Conservation (phyloP, 192 early-diverging fungal genomes). For the Umbelopsis ramanniana region DNA sequence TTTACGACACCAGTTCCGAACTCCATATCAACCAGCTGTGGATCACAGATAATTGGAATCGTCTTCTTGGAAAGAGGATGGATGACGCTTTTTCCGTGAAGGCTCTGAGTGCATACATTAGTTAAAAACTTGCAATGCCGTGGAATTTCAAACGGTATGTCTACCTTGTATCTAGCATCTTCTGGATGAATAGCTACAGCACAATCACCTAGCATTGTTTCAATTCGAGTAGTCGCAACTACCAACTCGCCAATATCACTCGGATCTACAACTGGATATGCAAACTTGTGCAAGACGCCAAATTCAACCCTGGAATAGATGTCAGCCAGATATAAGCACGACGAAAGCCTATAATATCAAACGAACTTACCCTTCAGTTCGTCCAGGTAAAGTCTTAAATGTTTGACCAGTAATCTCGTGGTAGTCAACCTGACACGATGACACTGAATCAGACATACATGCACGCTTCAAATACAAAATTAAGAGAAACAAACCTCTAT, state of each 20-base stretch:
- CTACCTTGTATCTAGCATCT: slow-evolving; percentile 82
- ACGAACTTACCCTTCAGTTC: slow-evolving; percentile 60
- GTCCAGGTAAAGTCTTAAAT: slow-evolving; percentile 76
- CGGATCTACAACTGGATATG: slow-evolving; percentile 80
- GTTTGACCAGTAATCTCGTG: slow-evolving; percentile 74
- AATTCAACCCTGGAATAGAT: slow-evolving; percentile 82
- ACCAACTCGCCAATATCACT: slow-evolving; percentile 65
- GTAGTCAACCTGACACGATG: slow-evolving; percentile 70
- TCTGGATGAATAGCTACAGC: slow-evolving; percentile 92
- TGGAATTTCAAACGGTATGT: neutral
- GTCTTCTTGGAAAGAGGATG: slow-evolving; percentile 81
- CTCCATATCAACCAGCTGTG: slow-evolving; percentile 81
- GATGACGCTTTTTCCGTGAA: slow-evolving; percentile 69
- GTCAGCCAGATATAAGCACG: neutral
- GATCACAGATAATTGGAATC: slow-evolving; percentile 87
- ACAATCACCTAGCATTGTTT: slow-evolving; percentile 98
- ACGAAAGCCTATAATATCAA: neutral
- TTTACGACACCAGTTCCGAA: slow-evolving; percentile 98
- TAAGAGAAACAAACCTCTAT: slow-evolving; percentile 69
- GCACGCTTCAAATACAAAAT: neutral
- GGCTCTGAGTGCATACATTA: slow-evolving; percentile 27
- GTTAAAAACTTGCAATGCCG: neutral
- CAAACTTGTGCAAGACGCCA: slow-evolving; percentile 89
- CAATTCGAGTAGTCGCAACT: slow-evolving; percentile 96
- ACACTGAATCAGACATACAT: neutral